Percentiles rank a stretch among this genome's conserved stretches.
Conservation (phyloP, 331 rosid species). For the Rosa hybrid region DNA sequence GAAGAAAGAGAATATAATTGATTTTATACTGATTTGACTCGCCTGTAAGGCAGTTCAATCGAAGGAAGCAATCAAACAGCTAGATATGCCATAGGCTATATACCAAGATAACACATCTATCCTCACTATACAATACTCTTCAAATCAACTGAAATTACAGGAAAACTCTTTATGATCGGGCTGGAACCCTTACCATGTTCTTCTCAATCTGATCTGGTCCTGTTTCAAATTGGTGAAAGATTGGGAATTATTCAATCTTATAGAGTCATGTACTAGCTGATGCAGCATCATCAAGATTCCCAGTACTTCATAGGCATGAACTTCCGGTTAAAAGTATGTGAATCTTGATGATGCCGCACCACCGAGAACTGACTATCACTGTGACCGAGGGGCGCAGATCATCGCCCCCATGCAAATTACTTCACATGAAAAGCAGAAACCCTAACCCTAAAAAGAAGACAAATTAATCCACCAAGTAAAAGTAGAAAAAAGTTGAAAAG, state of each 20-base stretch:
- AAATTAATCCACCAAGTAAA: conserved; percentile 10
- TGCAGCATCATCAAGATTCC: conserved; percentile 96
- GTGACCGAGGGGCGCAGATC: not conserved
- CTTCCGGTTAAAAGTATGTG: conserved; percentile 32
- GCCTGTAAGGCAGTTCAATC: not conserved
- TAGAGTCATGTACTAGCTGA: conserved; percentile 50
- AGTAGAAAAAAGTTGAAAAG: not conserved
- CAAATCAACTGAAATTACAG: not conserved
- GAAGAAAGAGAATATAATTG: not conserved
- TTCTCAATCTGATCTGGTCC: not conserved
- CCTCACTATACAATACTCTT: not conserved
- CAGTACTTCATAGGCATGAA: conserved; percentile 28
- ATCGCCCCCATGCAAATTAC: conserved; percentile 24
- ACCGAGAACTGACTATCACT: conserved; percentile 46
- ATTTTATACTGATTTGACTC: not conserved
- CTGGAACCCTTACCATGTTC: not conserved
- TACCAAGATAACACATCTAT: not conserved
- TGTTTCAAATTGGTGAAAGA: not conserved
- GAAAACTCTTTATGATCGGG: not conserved
- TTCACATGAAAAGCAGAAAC: conserved; percentile 21
- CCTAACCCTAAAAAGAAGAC: conserved; percentile 32
- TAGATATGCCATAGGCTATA: not conserved
- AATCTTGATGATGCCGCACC: conserved; percentile 67
- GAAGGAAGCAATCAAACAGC: not conserved
- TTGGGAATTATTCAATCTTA: not conserved